Percentiles rank a stretch among this genome's conserved stretches.
These are phyloP conservation scores for Colletotrichum lupini DNA, from an alignment of 2,329 filamentous ascomycete genomes.

Conservation along the genomic window DNA sequence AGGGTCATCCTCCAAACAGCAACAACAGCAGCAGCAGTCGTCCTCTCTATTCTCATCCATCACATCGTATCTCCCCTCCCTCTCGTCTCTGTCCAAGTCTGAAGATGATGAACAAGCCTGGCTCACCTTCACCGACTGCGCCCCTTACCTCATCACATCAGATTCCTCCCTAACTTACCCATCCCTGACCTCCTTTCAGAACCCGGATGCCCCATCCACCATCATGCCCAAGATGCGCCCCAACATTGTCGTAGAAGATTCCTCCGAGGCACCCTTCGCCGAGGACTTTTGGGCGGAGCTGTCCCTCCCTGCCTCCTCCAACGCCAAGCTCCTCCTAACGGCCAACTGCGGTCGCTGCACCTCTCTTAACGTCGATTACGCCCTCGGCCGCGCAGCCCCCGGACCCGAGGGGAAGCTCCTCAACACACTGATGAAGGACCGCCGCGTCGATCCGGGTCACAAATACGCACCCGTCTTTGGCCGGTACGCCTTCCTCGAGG, in stretches of 20 bases:
- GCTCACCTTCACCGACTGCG: conserved; percentile 79
- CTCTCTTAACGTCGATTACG: conserved; percentile 78
- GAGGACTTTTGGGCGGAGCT: conserved; percentile 81
- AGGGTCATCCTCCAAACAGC: background rate
- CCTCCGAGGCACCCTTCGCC: conserved; percentile 69
- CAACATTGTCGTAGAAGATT: conserved; percentile 76
- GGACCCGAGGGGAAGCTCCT: conserved; percentile 71
- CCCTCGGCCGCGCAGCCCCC: conserved; percentile 67
- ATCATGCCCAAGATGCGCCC: conserved; percentile 75
- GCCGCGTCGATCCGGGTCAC: conserved; percentile 75
- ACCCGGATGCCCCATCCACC: conserved; percentile 54
- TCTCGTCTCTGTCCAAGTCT: background rate
- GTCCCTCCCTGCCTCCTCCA: conserved; percentile 46
- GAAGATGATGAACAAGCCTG: conserved; percentile 51
- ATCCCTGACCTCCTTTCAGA: conserved; percentile 65
- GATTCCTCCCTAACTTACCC: conserved; percentile 74
- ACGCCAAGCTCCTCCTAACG: conserved; percentile 65
- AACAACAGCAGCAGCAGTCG: conserved; percentile 1
- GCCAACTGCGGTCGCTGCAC: conserved; percentile 77
- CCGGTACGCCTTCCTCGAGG: conserved; percentile 72
- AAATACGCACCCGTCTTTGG: conserved; percentile 80
- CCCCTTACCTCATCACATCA: conserved; percentile 79
- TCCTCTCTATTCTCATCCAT: conserved; percentile 42
- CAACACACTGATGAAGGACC: conserved; percentile 77
- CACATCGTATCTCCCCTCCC: conserved; percentile 45